Evolutionary conservation across 164 flowering plant genomes (phyloP), one percentile per base, ranked within the genome.

Genomic region (Liquidambar formosana): DNA sequence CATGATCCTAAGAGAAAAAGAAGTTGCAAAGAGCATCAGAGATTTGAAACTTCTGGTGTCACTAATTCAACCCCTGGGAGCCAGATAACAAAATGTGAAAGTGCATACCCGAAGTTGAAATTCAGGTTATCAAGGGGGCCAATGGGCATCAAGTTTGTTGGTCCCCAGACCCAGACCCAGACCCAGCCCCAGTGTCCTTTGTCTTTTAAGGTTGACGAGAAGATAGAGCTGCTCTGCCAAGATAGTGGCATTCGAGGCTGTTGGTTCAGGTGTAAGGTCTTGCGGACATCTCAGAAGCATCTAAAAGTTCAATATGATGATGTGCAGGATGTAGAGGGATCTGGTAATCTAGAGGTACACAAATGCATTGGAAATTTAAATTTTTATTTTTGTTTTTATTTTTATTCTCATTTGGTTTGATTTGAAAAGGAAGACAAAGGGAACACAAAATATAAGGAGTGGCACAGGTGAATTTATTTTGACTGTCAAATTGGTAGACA

Each of bases 221-320:
- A 85, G 74, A 68, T 89, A 72, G 97, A 89, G 78, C 27, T 89
- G 38, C 85, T 91, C 21, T 84, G 84, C 78, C 90, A 86, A 75
- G 97, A 91, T 63, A 89, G 91, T 75, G 94, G 93, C 52, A 77
- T 88, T 62, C 71, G 88, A 73, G 92, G 94, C 46, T 91, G 97
- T 77, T 89, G 94, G 94, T 89, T 84, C 71, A 83, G 85, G 69
- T 85, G 92, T 72, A 83, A 78, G 41, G 67, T 91, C 67, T 66
- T 88, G 83, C 57, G 57, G 58, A 52, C 72, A 21, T 77, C 83
- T 54, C 66, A 61, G 71, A 88, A 81, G 73, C 73, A 61, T 57
- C 48, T 88, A 57, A 86, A 82, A 76, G 88, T 89, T 60, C 84
- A 71, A 46, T 85, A 89, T 77, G 80, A 80, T 64, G 93, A 91